Percentiles rank a stretch among this genome's conserved stretches.
phyloP scores from a whole-genome alignment of 2,329 filamentous ascomycete species.

The Colletotrichum karsti region DNA sequence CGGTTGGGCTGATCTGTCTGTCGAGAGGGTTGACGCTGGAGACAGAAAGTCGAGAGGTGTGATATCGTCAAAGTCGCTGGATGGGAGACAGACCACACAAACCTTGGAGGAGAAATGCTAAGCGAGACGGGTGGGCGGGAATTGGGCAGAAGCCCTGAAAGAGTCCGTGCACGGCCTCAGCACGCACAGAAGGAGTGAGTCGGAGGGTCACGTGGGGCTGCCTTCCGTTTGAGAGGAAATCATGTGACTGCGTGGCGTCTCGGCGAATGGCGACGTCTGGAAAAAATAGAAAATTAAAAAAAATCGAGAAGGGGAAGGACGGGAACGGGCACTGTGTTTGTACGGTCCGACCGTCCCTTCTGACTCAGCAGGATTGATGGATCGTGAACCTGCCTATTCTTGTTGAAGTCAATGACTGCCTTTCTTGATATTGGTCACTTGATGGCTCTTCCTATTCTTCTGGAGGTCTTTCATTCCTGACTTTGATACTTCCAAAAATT shows the following conservation, averaged over 20 bases:
- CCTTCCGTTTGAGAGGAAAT: neutral
- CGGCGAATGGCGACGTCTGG: neutral
- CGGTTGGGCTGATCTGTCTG: conserved; percentile 46
- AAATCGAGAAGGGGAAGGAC: neutral
- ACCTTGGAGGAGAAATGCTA: conserved; percentile 25
- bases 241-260: neutral
- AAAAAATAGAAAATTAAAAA: neutral
- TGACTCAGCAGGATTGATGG: conserved; percentile 1
- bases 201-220: conserved; percentile 1
- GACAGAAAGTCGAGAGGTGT: conserved; percentile 29
- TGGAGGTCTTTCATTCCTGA: no score
- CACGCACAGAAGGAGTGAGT: neutral
- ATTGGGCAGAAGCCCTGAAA: conserved; percentile 55
- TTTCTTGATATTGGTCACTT: no score
- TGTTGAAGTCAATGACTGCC: neutral
- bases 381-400: neutral
- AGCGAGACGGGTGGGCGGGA: conserved; percentile 35
- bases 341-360: neutral
- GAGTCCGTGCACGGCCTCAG: neutral
- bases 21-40: conserved; percentile 30
- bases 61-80: conserved; percentile 23
- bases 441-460: no score
- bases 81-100: conserved; percentile 21
- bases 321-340: conserved; percentile 7
- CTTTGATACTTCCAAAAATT: no score